Percentiles rank a stretch among this genome's conserved stretches.
These are phyloP conservation scores for Groenewaldozyma tartarivorans DNA, from an alignment of 805 yeast species.

Conservation along the genomic window DNA sequence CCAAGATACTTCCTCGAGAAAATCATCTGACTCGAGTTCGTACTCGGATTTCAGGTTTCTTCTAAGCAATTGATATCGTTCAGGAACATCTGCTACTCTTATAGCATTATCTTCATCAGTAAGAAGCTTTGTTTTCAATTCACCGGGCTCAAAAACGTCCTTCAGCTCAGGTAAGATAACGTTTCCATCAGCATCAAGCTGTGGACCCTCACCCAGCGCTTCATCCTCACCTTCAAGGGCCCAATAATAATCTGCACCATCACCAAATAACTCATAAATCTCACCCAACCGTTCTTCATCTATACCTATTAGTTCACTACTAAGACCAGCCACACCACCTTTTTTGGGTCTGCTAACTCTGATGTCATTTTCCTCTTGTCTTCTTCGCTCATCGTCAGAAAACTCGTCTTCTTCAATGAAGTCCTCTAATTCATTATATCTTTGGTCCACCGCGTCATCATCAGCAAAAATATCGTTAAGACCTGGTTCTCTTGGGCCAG, in stretches of 20 bases:
- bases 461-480: constrained; percentile 67
- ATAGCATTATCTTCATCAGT: constrained; percentile 88
- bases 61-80: constrained; percentile 77
- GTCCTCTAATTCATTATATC: constrained; percentile 72
- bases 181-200: constrained; percentile 29
- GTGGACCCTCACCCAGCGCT: constrained; percentile 30
- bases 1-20: constrained; percentile 70
- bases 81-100: constrained; percentile 83
- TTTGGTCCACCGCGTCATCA: constrained; percentile 23
- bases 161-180: constrained; percentile 49
- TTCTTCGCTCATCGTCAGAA: constrained; percentile 71
- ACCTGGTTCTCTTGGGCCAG: constrained; percentile 22
- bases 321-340: constrained; percentile 16
- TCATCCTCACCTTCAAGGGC: constrained; percentile 85
- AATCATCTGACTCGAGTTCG: constrained; percentile 54
- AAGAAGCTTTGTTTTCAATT: constrained; percentile 78
- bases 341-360: constrained; percentile 21
- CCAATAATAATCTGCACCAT: constrained; percentile 97
- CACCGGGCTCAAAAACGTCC: constrained; percentile 92
- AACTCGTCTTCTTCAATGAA: constrained; percentile 96
- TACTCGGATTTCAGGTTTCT: constrained; percentile 57
- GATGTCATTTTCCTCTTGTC: constrained; percentile 42
- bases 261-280: constrained; percentile 90
- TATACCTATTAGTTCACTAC: constrained; percentile 35
- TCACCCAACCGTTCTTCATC: constrained; percentile 91